These are phyloP conservation scores for Xerocomus brunneocitrinus DNA, from an alignment of 768 basidiomycete species.

Conservation along the genomic window DNA sequence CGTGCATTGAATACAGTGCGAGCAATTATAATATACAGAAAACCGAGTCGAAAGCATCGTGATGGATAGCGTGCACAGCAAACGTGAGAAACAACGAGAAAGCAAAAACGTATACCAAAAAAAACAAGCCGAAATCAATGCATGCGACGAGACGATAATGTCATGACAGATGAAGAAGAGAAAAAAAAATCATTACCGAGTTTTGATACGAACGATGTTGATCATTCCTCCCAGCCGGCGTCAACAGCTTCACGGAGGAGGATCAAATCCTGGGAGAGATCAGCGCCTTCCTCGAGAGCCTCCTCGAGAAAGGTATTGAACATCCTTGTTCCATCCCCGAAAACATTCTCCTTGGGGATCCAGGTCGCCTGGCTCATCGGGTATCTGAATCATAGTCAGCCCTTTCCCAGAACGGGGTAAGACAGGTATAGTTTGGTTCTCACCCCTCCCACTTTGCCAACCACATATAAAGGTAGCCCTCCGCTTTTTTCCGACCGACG, in stretches of 20 bases:
- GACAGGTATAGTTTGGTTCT: background rate
- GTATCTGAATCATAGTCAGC: slow-evolving; percentile 12
- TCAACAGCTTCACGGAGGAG: slow-evolving; percentile 22
- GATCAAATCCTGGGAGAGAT: slow-evolving; percentile 15
- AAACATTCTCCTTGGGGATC: slow-evolving; percentile 28
- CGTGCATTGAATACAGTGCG: background rate
- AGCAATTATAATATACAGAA: background rate
- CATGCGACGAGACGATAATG: background rate
- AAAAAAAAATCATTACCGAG: background rate
- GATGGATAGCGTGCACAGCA: background rate
- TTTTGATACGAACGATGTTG: background rate
- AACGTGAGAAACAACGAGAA: background rate
- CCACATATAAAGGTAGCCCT: slow-evolving; percentile 19
- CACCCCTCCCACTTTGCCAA: slow-evolving; percentile 34
- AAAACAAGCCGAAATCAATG: background rate
- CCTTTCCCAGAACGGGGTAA: background rate
- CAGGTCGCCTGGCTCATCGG: slow-evolving; percentile 27
- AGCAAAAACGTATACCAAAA: background rate
- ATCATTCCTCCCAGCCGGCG: slow-evolving; percentile 13
- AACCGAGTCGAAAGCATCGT: background rate
- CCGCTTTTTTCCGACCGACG: slow-evolving; percentile 22
- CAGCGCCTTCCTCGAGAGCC: slow-evolving; percentile 14
- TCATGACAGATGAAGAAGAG: background rate
- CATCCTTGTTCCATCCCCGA: slow-evolving; percentile 14
- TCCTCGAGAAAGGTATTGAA: slow-evolving; percentile 16